These are phyloP conservation scores for Salix koriyanagi DNA, from an alignment of 345 rosid genomes.

Conservation along the genomic window DNA sequence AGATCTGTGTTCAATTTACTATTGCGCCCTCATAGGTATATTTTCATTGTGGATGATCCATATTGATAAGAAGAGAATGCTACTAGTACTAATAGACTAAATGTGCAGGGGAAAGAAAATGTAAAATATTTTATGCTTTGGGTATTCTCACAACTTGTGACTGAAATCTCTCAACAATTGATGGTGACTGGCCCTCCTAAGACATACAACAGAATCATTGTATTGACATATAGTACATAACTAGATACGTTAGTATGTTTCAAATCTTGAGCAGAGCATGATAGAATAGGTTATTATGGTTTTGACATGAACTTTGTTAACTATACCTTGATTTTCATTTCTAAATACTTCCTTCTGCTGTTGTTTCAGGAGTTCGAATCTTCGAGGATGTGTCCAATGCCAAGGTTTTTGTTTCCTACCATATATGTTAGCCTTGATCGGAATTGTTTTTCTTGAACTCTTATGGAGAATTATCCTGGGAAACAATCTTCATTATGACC, in stretches of 20 bases:
- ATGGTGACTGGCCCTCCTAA: not conserved
- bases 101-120: not conserved
- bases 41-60: not conserved
- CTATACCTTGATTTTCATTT: not conserved
- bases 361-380: constrained; percentile 82
- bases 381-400: constrained; percentile 76
- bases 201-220: not conserved
- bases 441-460: not conserved
- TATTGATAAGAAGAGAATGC: not conserved
- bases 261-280: not conserved
- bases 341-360: constrained; percentile 10
- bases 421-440: not conserved
- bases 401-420: constrained; percentile 51
- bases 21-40: not conserved
- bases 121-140: not conserved
- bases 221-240: not conserved
- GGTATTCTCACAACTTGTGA: not conserved
- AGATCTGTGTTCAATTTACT: not conserved
- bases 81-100: not conserved
- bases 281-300: not conserved
- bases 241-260: not conserved
- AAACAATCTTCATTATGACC: not conserved
- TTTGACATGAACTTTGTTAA: not conserved
- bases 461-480: not conserved
- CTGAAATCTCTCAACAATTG: not conserved